A percentile compares a stretch with the other conserved stretches of the same genome.
phyloP scores from a whole-genome alignment of 305 asterid species.

The Stenogyne calaminthoides region DNA sequence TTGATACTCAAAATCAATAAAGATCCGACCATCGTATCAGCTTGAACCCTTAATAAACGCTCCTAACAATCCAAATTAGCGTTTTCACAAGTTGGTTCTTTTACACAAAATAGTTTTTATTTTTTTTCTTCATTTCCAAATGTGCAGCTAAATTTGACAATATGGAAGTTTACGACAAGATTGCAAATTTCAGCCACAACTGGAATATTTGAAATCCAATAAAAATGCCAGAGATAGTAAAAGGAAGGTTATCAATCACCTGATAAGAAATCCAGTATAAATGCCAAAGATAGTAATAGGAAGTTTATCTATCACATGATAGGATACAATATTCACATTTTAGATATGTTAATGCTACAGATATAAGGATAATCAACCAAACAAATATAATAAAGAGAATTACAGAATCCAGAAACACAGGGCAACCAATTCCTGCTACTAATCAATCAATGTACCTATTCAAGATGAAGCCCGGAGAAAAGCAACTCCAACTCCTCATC shows the following conservation, averaged over 20 bases:
- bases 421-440: not conserved
- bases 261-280: not conserved
- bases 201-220: not conserved
- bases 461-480: slow-evolving; percentile 82
- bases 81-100: too few species aligned
- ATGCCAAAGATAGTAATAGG: not conserved
- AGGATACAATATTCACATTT: not conserved
- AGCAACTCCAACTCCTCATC: slow-evolving; percentile 84
- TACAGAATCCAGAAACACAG: not conserved
- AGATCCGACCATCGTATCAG: too few species aligned
- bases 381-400: not conserved
- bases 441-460: slow-evolving; percentile 24
- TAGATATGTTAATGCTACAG: not conserved
- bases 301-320: not conserved
- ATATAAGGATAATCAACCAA: not conserved
- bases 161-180: not conserved
- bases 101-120: too few species aligned
- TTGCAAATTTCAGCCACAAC: not conserved
- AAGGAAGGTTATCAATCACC: not conserved
- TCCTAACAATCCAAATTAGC: too few species aligned
- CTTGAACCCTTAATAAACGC: too few species aligned
- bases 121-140: not conserved
- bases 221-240: not conserved
- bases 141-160: not conserved
- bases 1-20: too few species aligned